phyloP scores from a whole-genome alignment of 106 monocot genomes.

The Dendrobium officinale region DNA sequence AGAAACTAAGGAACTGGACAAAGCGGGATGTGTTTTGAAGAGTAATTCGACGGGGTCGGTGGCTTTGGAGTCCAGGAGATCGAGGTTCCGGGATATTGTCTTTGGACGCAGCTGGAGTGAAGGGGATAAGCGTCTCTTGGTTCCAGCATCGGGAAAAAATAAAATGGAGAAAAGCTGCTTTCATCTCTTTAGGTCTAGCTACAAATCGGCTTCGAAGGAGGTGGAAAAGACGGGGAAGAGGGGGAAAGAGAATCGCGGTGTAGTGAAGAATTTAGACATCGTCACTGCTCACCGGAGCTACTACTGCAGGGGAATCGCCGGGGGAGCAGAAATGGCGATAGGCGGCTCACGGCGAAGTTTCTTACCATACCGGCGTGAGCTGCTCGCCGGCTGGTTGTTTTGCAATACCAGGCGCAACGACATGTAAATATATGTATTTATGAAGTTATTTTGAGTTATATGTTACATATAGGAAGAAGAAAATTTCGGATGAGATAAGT shows the following conservation, averaged over 20 bases:
- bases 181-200: not conserved
- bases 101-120: constrained; percentile 8
- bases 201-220: not conserved
- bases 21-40: not conserved
- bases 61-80: not conserved
- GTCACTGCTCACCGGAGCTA: constrained; percentile 36
- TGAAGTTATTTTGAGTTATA: too few relatives aligned
- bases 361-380: constrained; percentile 38
- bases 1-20: not conserved
- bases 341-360: constrained; percentile 11
- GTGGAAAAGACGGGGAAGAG: not conserved
- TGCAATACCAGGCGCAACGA: not conserved
- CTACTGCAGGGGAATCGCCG: constrained; percentile 22
- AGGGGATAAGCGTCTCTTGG: not conserved
- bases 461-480: too few relatives aligned
- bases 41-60: constrained; percentile 10
- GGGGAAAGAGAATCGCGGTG: constrained; percentile 6
- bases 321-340: constrained; percentile 2
- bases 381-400: constrained; percentile 10
- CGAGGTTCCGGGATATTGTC: constrained; percentile 3
- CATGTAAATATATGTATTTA: not conserved
- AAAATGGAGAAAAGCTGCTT: not conserved
- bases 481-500: too few relatives aligned
- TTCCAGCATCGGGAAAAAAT: not conserved
- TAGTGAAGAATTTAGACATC: constrained; percentile 30